Evolutionary conservation across 352 stramenopile species (phyloP).

Genomic region (Phytopythium vexans): DNA sequence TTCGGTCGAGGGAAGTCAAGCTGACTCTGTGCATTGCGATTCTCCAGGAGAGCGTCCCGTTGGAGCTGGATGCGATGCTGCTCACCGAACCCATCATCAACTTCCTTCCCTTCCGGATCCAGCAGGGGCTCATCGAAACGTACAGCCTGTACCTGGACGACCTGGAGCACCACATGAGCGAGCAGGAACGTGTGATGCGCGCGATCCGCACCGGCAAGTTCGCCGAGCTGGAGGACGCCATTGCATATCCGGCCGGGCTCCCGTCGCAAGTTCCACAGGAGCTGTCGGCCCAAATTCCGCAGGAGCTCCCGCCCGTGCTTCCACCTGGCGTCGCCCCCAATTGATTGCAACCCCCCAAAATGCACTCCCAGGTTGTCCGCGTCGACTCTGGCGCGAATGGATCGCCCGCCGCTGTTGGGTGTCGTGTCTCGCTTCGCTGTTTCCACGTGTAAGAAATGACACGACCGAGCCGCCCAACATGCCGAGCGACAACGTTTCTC

Average conservation of each 20-base stretch:
- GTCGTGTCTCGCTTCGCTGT: too few relatives aligned
- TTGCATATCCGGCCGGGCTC: slow-evolving; percentile 17
- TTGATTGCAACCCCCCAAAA: too few relatives aligned
- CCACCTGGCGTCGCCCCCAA: too few relatives aligned
- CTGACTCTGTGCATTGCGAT: neutral
- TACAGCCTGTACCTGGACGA: slow-evolving; percentile 88
- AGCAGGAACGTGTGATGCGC: slow-evolving; percentile 79
- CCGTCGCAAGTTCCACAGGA: slow-evolving; percentile 25
- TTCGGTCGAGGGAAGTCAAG: neutral
- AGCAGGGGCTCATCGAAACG: slow-evolving; percentile 84
- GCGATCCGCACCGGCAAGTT: slow-evolving; percentile 67
- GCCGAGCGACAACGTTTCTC: too few relatives aligned
- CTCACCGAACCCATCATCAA: slow-evolving; percentile 79
- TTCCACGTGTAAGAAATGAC: too few relatives aligned
- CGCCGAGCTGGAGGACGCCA: slow-evolving; percentile 16
- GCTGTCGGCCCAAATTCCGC: slow-evolving; percentile 28
- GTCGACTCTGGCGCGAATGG: too few relatives aligned
- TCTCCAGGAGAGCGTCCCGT: slow-evolving; percentile 74
- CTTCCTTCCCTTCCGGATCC: slow-evolving; percentile 81
- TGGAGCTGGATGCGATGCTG: slow-evolving; percentile 83
- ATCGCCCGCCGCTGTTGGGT: too few relatives aligned
- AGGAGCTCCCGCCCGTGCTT: slow-evolving; percentile 9
- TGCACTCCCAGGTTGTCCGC: too few relatives aligned
- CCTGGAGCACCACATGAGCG: slow-evolving; percentile 76
- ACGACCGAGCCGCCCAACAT: too few relatives aligned